A percentile compares a stretch with the other conserved stretches of the same genome.
These are phyloP conservation scores for Conidiobolus coronatus DNA, from an alignment of 371 early-diverging fungal genomes.

Conservation along the genomic window DNA sequence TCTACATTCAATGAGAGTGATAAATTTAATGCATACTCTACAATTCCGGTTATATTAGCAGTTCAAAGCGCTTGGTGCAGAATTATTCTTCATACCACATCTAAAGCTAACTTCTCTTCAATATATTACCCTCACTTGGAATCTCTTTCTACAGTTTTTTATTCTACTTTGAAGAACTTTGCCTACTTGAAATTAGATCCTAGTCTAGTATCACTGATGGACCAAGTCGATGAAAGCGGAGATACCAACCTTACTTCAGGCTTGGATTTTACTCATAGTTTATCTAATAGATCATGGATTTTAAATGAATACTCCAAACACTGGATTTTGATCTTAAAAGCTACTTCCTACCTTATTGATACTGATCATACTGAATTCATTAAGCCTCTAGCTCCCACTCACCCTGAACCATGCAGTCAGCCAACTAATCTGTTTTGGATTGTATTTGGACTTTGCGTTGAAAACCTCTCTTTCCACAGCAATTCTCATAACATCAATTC, in stretches of 20 bases:
- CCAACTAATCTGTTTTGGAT: constrained; percentile 25
- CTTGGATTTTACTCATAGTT: constrained; percentile 3
- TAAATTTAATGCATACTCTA: constrained; percentile 34
- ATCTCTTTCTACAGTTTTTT: constrained; percentile 29
- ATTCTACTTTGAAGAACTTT: constrained; percentile 26
- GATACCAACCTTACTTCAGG: constrained; percentile 7
- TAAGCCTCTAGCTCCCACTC: constrained; percentile 12
- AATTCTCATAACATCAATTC: constrained; percentile 12
- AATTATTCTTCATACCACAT: constrained; percentile 29
- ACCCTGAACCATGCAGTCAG: constrained; percentile 6
- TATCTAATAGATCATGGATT: neutral
- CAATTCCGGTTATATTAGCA: constrained; percentile 48
- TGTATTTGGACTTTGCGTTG: constrained; percentile 36
- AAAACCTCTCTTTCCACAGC: constrained; percentile 23
- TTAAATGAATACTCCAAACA: constrained; percentile 10
- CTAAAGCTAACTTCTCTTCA: constrained; percentile 23
- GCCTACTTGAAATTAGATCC: constrained; percentile 29
- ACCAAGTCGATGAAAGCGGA: constrained; percentile 16
- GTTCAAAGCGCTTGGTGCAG: constrained; percentile 62
- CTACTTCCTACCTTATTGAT: constrained; percentile 3
- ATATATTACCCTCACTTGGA: constrained; percentile 31
- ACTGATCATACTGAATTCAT: constrained; percentile 3
- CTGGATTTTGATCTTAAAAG: constrained; percentile 7
- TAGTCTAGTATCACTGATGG: constrained; percentile 20
- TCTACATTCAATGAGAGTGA: constrained; percentile 26